Conservation (phyloP, 2,329 filamentous ascomycete species). For the Diaporthe sp. region DNA sequence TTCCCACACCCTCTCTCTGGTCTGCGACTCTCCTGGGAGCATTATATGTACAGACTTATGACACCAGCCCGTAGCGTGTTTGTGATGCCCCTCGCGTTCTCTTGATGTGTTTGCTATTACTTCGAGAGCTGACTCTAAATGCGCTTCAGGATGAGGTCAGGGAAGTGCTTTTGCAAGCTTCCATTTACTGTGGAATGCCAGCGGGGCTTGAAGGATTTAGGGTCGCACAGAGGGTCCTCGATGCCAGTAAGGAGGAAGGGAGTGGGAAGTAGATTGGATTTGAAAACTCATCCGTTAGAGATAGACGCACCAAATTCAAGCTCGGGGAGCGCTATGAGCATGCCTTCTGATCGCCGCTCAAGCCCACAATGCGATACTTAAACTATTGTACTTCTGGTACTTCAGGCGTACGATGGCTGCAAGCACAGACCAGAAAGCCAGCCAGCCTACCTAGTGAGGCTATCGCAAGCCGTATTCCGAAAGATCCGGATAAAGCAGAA, state of each 20-base stretch:
- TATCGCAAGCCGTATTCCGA: too few relatives aligned
- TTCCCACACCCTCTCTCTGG: neutral
- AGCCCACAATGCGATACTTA: neutral
- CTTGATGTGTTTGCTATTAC: neutral
- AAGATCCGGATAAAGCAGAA: neutral
- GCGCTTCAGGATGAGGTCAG: constrained; percentile 65
- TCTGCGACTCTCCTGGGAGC: too few relatives aligned
- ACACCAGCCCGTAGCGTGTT: neutral
- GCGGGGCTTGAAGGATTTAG: constrained; percentile 59
- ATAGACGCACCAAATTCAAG: neutral
- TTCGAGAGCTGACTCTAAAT: neutral
- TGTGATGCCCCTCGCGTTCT: too few relatives aligned
- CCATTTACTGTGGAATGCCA: constrained; percentile 59
- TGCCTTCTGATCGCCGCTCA: neutral
- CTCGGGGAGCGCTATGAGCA: too few relatives aligned
- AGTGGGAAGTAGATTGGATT: constrained; percentile 43
- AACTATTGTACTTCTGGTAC: too few relatives aligned
- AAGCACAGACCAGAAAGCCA: neutral
- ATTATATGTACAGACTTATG: neutral
- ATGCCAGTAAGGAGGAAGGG: constrained; percentile 49
- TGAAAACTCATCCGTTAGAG: neutral
- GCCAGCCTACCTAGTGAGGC: neutral
- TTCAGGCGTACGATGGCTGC: neutral
- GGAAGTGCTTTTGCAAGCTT: constrained; percentile 67
- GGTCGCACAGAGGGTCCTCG: constrained; percentile 49